These are phyloP conservation scores for Dioscorea cayenensis DNA, from an alignment of 116 monocot species.

Conservation along the genomic window DNA sequence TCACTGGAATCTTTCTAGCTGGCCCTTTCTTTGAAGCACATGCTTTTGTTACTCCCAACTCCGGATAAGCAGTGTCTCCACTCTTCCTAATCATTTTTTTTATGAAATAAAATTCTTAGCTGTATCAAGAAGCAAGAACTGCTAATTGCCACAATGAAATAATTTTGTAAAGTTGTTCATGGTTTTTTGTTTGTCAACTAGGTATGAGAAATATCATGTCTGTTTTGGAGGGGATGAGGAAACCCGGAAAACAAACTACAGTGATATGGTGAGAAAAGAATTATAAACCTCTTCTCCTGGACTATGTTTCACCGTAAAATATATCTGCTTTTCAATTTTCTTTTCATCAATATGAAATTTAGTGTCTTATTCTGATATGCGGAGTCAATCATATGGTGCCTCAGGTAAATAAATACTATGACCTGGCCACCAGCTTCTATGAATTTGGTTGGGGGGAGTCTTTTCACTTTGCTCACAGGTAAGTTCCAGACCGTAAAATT, in stretches of 20 bases:
- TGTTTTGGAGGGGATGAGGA: slow-evolving; percentile 80
- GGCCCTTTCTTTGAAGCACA: too few relatives aligned
- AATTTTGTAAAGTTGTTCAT: too few relatives aligned
- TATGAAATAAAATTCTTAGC: too few relatives aligned
- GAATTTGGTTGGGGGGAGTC: slow-evolving; percentile 99
- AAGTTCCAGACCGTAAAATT: not conserved
- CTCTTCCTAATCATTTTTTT: too few relatives aligned
- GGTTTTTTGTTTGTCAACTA: slow-evolving; percentile 15
- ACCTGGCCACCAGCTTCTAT: slow-evolving; percentile 97
- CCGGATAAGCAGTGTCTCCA: too few relatives aligned
- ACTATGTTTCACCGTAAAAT: too few relatives aligned
- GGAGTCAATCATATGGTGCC: not conserved
- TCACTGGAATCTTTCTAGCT: too few relatives aligned
- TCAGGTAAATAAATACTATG: slow-evolving; percentile 99
- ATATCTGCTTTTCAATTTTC: not conserved
- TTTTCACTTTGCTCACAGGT: slow-evolving; percentile 98
- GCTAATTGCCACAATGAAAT: too few relatives aligned
- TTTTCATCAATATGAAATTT: not conserved
- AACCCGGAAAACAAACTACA: slow-evolving; percentile 70
- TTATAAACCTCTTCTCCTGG: not conserved
- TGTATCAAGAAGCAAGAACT: too few relatives aligned
- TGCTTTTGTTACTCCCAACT: too few relatives aligned
- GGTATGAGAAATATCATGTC: slow-evolving; percentile 92
- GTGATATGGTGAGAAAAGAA: slow-evolving; percentile 64
- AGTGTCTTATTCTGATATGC: not conserved